Conservation (phyloP, 1,139 yeast species). For the Geotrichum cucujoidarum region DNA sequence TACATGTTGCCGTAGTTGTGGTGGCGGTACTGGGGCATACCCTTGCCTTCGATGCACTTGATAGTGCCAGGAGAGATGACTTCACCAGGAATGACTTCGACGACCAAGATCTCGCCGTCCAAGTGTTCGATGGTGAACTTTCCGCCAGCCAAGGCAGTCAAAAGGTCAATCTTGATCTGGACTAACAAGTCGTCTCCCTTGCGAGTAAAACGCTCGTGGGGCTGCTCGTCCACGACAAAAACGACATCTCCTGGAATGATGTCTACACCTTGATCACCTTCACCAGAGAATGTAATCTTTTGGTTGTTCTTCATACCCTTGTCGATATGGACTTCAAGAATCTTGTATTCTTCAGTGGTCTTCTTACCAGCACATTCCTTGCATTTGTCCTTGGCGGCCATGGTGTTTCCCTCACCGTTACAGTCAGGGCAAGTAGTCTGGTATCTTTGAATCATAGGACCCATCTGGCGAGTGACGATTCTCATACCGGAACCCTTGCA, state of each 20-base stretch:
- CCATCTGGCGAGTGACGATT: constrained; percentile 96
- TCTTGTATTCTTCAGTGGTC: constrained; percentile 81
- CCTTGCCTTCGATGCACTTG: constrained; percentile 85
- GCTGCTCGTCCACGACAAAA: constrained; percentile 83
- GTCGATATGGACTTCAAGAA: constrained; percentile 88
- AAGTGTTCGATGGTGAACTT: constrained; percentile 77
- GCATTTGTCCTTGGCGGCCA: constrained; percentile 87
- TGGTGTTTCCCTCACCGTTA: constrained; percentile 86
- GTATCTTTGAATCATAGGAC: constrained; percentile 97
- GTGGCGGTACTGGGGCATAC: constrained; percentile 75
- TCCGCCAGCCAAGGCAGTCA: constrained; percentile 97
- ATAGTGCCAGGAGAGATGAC: constrained; percentile 78
- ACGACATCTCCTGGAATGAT: constrained; percentile 95
- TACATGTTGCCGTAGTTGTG: constrained; percentile 48
- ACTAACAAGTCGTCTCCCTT: constrained; percentile 83
- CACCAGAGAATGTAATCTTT: constrained; percentile 84
- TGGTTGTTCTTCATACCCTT: constrained; percentile 98
- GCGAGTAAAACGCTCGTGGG: constrained; percentile 76
- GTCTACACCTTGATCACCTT: constrained; percentile 97
- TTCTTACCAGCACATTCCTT: constrained; percentile 84
- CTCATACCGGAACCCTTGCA: constrained; percentile 91
- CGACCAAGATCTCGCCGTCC: constrained; percentile 75
- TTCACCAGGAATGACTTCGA: constrained; percentile 83
- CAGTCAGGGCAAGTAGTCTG: constrained; percentile 93
- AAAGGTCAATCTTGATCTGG: constrained; percentile 82